Evolutionary conservation across 495 filamentous ascomycete genomes (phyloP), one percentile per base, ranked within the genome.

Genomic region (Penicillium odoratum): DNA sequence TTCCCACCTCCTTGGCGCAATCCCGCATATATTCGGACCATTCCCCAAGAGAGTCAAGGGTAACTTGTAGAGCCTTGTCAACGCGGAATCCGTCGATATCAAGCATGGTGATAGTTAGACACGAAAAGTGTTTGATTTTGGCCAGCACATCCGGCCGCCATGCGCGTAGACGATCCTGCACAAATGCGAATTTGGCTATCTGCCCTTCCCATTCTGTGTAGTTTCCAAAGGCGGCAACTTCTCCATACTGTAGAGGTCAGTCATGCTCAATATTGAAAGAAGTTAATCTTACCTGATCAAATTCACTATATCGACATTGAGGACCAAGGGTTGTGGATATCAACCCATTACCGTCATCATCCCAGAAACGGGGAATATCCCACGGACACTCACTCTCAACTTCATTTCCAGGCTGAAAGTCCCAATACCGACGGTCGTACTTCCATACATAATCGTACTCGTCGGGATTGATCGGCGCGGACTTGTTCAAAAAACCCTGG

Each of bases 101-200:
- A 25, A 89, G 68, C 56, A 77, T 79, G 7, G 69, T 65, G 46
- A 90, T 85, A 0, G 82, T 68, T 67, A 88, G 82, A 66, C 87
- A 90, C 7, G 86, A 86, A 51, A 89, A 87, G 36, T 73, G 80
- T 54, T 81, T 78, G 38, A 91, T 66, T 48, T 82, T 82, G 26
- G 79, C 72, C 9, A 76, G 69, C 1, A 90, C 87, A 13, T 71
- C 68, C 3, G 85, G 83, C 7, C 77, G 57, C 88, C 88, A 91
- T 62, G 88, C 87, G 48, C 88, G 83, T 3, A 91, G 78, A 60
- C 88, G 86, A 69, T 91, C 87, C 65, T 91, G 88, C 13, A 90
- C 88, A 45, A 81, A 88, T 38, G 86, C 85, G 66, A 90, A 90
- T 63, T 90, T 90, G 44, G 87, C 80, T 49, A 91, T 72, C 68